Conservation (phyloP, 2,329 filamentous ascomycete species). For the Lachnellula suecica region DNA sequence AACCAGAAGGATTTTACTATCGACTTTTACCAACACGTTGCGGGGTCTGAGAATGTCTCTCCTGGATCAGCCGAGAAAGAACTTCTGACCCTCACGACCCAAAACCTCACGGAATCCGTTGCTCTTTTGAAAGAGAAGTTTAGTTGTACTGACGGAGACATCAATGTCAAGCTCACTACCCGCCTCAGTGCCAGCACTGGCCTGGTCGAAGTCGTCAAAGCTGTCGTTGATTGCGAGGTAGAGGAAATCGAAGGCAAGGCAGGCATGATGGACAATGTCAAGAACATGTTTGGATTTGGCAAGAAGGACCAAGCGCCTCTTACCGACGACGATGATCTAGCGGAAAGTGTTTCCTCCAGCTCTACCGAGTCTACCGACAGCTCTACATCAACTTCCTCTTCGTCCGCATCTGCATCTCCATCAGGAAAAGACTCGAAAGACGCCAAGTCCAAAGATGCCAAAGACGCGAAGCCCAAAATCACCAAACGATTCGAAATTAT, state of each 20-base stretch:
- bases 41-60: conserved; percentile 40
- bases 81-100: conserved; percentile 67
- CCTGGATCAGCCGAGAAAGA: conserved; percentile 54
- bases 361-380: conserved; percentile 31
- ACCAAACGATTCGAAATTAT: conserved; percentile 32
- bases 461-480: conserved; percentile 20
- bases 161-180: conserved; percentile 77
- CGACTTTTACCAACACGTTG: conserved; percentile 73
- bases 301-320: conserved; percentile 78
- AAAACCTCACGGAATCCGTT: conserved; percentile 85
- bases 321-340: conserved; percentile 54
- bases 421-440: conserved; percentile 26
- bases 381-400: conserved; percentile 51
- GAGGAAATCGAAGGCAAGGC: conserved; percentile 71
- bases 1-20: conserved; percentile 81
- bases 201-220: conserved; percentile 74
- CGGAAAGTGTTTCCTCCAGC: neutral
- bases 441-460: conserved; percentile 20
- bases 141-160: conserved; percentile 68
- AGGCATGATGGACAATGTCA: conserved; percentile 87
- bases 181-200: conserved; percentile 72
- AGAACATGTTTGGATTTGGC: conserved; percentile 93
- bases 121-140: conserved; percentile 74
- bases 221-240: conserved; percentile 82
- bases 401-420: conserved; percentile 37